Conservation (phyloP, 139 green algal species). For the Spirogloea muscicola region DNA sequence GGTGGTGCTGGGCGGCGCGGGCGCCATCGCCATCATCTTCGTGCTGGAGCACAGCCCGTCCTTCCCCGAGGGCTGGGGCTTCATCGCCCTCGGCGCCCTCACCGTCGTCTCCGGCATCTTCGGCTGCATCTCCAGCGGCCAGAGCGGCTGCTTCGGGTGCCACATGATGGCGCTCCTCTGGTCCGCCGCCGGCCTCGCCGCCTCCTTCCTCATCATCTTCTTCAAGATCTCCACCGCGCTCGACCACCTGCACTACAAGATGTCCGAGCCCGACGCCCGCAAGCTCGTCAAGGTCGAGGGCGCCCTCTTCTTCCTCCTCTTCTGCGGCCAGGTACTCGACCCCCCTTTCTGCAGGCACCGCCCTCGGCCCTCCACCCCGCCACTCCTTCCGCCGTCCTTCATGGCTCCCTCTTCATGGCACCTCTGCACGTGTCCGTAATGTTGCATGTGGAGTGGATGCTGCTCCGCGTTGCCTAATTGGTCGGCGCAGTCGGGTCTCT, state of each 20-base stretch:
- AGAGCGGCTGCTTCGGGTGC: constrained; percentile 30
- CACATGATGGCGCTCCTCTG: constrained; percentile 23
- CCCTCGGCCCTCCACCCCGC: too few species aligned
- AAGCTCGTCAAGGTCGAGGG: constrained; percentile 18
- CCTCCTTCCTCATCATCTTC: constrained; percentile 29
- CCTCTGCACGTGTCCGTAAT: too few species aligned
- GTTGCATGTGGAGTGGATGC: too few species aligned
- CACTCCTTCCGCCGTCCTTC: too few species aligned
- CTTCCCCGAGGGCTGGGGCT: constrained; percentile 30
- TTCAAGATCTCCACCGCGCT: constrained; percentile 11
- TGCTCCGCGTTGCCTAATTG: too few species aligned
- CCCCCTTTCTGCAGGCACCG: too few species aligned
- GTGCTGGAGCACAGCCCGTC: constrained; percentile 12
- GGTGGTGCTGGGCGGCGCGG: constrained; percentile 13
- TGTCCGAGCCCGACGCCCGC: background rate
- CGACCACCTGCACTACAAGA: background rate
- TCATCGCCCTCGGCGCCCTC: constrained; percentile 15
- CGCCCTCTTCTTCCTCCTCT: constrained; percentile 33
- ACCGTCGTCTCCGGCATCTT: constrained; percentile 28
- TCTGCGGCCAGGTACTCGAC: too few species aligned
- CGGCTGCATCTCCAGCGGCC: constrained; percentile 7
- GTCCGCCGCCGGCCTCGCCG: constrained; percentile 22
- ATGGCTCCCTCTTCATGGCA: too few species aligned
- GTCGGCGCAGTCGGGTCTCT: too few species aligned
- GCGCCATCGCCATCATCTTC: constrained; percentile 25